Evolutionary conservation across 306 rosid species (phyloP).

Genomic region (Senna siamea): DNA sequence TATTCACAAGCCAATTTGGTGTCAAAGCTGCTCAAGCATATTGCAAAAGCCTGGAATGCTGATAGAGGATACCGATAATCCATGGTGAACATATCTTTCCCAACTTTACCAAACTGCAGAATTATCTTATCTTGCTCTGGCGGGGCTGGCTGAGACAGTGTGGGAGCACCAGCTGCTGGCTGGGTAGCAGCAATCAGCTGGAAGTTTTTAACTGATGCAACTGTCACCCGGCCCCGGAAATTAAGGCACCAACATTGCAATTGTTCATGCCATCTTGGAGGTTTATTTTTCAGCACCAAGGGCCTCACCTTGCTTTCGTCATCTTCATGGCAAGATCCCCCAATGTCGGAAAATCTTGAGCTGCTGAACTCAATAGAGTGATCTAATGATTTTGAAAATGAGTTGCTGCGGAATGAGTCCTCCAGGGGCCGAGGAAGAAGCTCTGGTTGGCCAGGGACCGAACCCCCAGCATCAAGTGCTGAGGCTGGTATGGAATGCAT

Average conservation of each 20-base stretch:
- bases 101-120: constrained; percentile 85
- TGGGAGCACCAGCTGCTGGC: constrained; percentile 58
- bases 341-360: constrained; percentile 68
- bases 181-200: constrained; percentile 78
- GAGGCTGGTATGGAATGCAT: constrained; percentile 87
- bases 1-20: constrained; percentile 94
- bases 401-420: constrained; percentile 74
- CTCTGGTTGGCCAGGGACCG: constrained; percentile 75
- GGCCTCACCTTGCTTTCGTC: constrained; percentile 61
- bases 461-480: constrained; percentile 73
- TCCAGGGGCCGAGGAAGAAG: constrained; percentile 60
- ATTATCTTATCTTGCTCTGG: constrained; percentile 72
- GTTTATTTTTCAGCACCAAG: constrained; percentile 81
- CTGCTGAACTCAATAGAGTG: constrained; percentile 75
- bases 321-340: constrained; percentile 47
- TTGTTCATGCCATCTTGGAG: constrained; percentile 88
- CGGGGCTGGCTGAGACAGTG: constrained; percentile 69
- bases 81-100: constrained; percentile 90
- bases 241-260: constrained; percentile 91
- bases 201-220: constrained; percentile 89
- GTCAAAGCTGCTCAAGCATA: constrained; percentile 85
- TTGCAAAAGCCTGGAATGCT: constrained; percentile 89
- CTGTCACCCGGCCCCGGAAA: constrained; percentile 84
- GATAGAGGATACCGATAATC: constrained; percentile 83
- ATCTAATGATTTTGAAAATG: constrained; percentile 68